phyloP scores from a whole-genome alignment of 192 early-diverging fungal genomes.

The Phycomyces blakesleeanus region DNA sequence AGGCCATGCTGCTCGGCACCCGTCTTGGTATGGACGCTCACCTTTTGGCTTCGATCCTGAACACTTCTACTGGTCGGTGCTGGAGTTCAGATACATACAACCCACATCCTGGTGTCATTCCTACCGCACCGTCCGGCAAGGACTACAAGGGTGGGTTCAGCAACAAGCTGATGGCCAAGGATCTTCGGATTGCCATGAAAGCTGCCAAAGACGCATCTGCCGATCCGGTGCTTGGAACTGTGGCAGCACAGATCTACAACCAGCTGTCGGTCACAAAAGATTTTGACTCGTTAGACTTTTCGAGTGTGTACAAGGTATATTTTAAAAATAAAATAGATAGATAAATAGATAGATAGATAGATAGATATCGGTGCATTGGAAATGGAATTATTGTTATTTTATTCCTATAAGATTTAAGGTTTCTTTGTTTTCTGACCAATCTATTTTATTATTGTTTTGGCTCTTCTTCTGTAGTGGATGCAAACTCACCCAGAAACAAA shows the following conservation, averaged over 20 bases:
- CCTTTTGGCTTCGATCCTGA: constrained; percentile 80
- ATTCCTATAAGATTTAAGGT: too few species aligned
- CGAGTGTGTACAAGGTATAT: constrained; percentile 60
- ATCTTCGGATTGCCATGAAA: constrained; percentile 82
- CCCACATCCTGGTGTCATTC: constrained; percentile 79
- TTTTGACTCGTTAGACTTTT: constrained; percentile 82
- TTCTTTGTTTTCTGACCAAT: too few species aligned
- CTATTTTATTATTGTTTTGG: too few species aligned
- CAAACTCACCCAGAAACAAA: too few species aligned
- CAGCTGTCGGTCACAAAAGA: constrained; percentile 59
- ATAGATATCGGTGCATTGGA: not conserved
- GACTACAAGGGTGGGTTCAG: constrained; percentile 91
- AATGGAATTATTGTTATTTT: too few species aligned
- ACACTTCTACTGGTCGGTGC: constrained; percentile 85
- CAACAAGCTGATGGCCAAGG: constrained; percentile 87
- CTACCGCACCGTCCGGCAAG: constrained; percentile 71
- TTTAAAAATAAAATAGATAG: not conserved
- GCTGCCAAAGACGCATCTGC: constrained; percentile 67
- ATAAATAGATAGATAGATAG: not conserved
- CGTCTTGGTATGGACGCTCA: constrained; percentile 84
- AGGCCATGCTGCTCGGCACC: constrained; percentile 90
- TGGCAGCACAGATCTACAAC: constrained; percentile 82
- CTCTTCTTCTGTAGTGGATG: too few species aligned
- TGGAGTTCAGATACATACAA: constrained; percentile 94
- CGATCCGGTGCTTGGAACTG: constrained; percentile 66